Conservation (phyloP, 2,329 filamentous ascomycete genomes). For the Pyrenophora graminea region DNA sequence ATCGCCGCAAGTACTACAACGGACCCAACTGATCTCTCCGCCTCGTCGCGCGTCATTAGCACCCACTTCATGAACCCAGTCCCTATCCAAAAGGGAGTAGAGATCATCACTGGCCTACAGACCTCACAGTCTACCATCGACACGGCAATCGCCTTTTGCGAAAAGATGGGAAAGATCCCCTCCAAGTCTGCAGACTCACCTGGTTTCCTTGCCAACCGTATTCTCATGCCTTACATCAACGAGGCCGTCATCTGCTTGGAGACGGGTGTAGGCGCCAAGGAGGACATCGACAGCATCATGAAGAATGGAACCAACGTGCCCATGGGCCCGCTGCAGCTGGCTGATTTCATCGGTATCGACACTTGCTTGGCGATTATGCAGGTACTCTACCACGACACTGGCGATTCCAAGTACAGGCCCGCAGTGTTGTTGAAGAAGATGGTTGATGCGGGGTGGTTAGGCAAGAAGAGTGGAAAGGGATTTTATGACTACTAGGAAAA, state of each 20-base stretch:
- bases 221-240: conserved; percentile 99
- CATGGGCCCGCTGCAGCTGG: conserved; percentile 92
- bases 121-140: conserved; percentile 82
- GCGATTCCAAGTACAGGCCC: conserved; percentile 93
- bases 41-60: conserved; percentile 84
- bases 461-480: conserved; percentile 95
- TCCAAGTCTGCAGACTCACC: conserved; percentile 88
- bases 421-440: conserved; percentile 87
- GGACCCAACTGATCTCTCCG: conserved; percentile 78
- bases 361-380: conserved; percentile 98
- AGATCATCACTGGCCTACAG: conserved; percentile 94
- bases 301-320: conserved; percentile 99
- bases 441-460: conserved; percentile 97
- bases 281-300: conserved; percentile 97
- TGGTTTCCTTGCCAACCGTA: conserved; percentile 93
- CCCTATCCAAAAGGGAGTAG: conserved; percentile 93
- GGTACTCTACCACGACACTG: conserved; percentile 86
- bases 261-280: conserved; percentile 83
- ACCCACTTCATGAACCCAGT: conserved; percentile 99
- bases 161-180: conserved; percentile 89
- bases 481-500: conserved; percentile 76
- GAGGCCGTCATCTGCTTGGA: conserved; percentile 96
- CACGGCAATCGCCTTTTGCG: conserved; percentile 82
- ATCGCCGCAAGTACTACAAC: conserved; percentile 85
- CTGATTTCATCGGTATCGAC: conserved; percentile 96